Base-by-base conservation (phyloP, 176 grass and related monocot genomes). In the Triticum dicoccoides region DNA sequence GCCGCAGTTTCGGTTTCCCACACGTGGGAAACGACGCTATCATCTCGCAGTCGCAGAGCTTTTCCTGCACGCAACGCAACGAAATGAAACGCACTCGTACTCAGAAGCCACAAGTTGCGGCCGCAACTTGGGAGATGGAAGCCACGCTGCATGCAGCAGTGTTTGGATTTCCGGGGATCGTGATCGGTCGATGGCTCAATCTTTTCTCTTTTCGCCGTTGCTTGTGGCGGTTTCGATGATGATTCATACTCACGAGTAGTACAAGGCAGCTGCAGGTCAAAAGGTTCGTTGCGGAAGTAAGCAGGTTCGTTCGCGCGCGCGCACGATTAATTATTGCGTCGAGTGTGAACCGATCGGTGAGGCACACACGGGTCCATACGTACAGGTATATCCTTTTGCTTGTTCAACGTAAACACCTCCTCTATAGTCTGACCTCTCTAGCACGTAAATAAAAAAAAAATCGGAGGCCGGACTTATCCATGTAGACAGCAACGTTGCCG, bases 211-310 rank as follows among this genome's bases (percentile, higher is more conserved):
- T n/a, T 74, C 24, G 71, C 71, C 14, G 71, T 74, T 74, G 71
- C 71, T 47, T 25, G 24, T 45, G n/a, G 27, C n/a, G 11, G 70
- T 45, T 41, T 73, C 8, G 39, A 47, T 27, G 71, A 73, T 45
- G 41, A 47, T 74, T 73, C 70, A 73, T n/a, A 42, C 5, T 39
- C 7, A 24, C 24, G 24, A 24, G 4, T 15, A 9, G 37, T 37
- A 9, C 33, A 37, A 14, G 69, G 32, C 64, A 34, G 58, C 35
- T 39, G 17, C 1, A 30, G 27, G 64, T 34, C 27, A 79, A 82
- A 82, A 66, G 41, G 67, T 45, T 83, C 12, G 80, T 52, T 64
- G 80, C 73, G 11, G 52, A 73, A 73, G 80, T 56, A 70, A 71
- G 77, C 18, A 15, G 18, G 71, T 66, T 52, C 32, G 71, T 58